Conservation (phyloP, 805 yeast species). For the Yamadazyma insecticola region DNA sequence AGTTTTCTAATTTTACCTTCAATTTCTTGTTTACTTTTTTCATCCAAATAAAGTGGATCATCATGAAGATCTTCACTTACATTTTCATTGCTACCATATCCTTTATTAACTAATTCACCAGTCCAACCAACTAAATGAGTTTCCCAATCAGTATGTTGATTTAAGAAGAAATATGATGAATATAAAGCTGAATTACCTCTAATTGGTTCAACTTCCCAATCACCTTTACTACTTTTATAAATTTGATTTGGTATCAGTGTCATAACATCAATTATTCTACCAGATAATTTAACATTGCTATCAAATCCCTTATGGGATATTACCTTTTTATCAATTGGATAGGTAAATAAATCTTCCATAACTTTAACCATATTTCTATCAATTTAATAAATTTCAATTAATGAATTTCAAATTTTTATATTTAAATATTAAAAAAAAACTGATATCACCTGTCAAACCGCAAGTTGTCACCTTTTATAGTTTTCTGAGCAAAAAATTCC, state of each 20-base stretch:
- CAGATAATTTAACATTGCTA: slow-evolving; percentile 43
- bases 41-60: slow-evolving; percentile 60
- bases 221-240: slow-evolving; percentile 23
- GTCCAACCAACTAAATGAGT: slow-evolving; percentile 92
- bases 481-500: too few species aligned
- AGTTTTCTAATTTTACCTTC: slow-evolving; percentile 45
- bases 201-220: slow-evolving; percentile 57
- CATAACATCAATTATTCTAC: slow-evolving; percentile 64
- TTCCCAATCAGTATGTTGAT: slow-evolving; percentile 74
- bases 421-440: too few species aligned
- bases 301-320: slow-evolving; percentile 27
- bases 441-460: too few species aligned
- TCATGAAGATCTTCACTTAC: slow-evolving; percentile 36
- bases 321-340: slow-evolving; percentile 15
- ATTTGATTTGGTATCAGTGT: slow-evolving; percentile 66
- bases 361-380: slow-evolving; percentile 2
- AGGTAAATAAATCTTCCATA: slow-evolving; percentile 11
- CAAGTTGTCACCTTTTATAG: too few species aligned
- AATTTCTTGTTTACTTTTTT: slow-evolving; percentile 48
- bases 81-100: slow-evolving; percentile 13
- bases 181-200: slow-evolving; percentile 85
- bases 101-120: slow-evolving; percentile 63
- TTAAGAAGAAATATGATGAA: slow-evolving; percentile 64
- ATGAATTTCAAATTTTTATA: too few species aligned
- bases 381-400: not conserved